Percentiles rank a stretch among this genome's conserved stretches.
Evolutionary conservation across 306 rosid species (phyloP).

Genomic region (Mucuna pruriens): DNA sequence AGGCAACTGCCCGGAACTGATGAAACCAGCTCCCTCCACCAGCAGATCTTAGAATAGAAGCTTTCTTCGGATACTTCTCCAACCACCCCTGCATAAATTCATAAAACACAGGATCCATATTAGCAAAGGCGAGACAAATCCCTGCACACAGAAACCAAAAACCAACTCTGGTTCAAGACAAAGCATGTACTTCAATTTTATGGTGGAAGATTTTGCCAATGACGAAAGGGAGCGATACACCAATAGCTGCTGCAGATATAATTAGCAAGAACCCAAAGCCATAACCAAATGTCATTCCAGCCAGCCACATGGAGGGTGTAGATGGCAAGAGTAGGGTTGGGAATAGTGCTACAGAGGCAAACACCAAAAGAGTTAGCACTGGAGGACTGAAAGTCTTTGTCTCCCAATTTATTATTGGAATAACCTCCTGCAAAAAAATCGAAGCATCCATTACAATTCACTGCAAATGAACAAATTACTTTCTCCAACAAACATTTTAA

Average conservation of each 20-base stretch:
- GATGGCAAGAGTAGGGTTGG: slow-evolving; percentile 85
- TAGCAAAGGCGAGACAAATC: not conserved
- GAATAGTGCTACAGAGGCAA: slow-evolving; percentile 85
- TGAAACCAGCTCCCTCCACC: slow-evolving; percentile 97
- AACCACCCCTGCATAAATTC: slow-evolving; percentile 79
- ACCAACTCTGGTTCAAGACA: slow-evolving; percentile 11
- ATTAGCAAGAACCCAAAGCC: slow-evolving; percentile 91
- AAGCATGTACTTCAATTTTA: slow-evolving; percentile 70
- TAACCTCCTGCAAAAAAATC: slow-evolving; percentile 68
- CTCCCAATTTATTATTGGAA: slow-evolving; percentile 90
- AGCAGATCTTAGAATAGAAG: slow-evolving; percentile 81
- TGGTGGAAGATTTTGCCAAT: slow-evolving; percentile 77
- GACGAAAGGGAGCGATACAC: slow-evolving; percentile 92
- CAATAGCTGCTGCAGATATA: slow-evolving; percentile 70
- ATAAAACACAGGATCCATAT: slow-evolving; percentile 16
- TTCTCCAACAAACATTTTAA: slow-evolving; percentile 5
- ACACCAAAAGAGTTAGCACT: slow-evolving; percentile 68
- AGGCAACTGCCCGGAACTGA: slow-evolving; percentile 89
- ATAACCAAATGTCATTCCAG: slow-evolving; percentile 97
- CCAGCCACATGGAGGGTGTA: slow-evolving; percentile 98
- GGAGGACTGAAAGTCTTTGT: slow-evolving; percentile 75
- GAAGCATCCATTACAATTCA: slow-evolving; percentile 20
- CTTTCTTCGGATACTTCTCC: slow-evolving; percentile 90
- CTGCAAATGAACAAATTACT: not conserved
- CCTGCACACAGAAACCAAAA: slow-evolving; percentile 13